Evolutionary conservation across 345 rosid species (phyloP), one percentile per base, ranked within the genome.

Genomic region (Pistacia atlantica): DNA sequence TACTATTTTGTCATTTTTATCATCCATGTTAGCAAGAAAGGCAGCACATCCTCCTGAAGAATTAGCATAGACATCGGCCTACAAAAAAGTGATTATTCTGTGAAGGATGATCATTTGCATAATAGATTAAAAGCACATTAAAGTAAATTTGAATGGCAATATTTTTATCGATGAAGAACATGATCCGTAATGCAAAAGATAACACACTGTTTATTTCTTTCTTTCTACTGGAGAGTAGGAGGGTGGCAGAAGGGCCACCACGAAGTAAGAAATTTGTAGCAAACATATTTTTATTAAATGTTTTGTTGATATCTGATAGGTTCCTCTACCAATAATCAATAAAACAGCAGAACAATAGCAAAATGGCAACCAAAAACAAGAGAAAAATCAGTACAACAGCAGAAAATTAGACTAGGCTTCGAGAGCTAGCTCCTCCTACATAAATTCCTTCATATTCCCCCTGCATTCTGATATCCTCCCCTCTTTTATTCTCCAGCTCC

Each of bases 51-150:
- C 87, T 77, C 98, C 97, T 4, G 86, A 84, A 59, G 90, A 84
- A 70, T 83, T 87, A 65, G 87, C 75, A 84, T 86, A 96, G 78
- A 91, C 85, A 79, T 92, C 92, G 18, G 92, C 99, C 99, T 95
- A 78, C 73, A 84, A 77, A 77, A 76, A n/a, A 72, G 67, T 18
- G 69, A 75, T 72, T 46, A 68, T 73, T 74, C 59, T 18, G 67
- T n/a, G 54, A 77, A 59, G 64, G 76, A 45, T 58, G 33, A 59
- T 16, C 8, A 57, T 7, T 60, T 42, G 8, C 46, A 35, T 0
- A 10, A 58, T 38, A 17, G 10, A 33, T 5, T 48, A 31, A 67
- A 45, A 38, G 72, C 11, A 42, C 74, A 69, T 60, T 49, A 11
- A 49, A 67, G 7, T 20, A 18, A 69, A 11, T 20, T 7, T 59